These are phyloP conservation scores for Speleostelium caveatum DNA, from an alignment of 78 protist species.

Conservation along the genomic window DNA sequence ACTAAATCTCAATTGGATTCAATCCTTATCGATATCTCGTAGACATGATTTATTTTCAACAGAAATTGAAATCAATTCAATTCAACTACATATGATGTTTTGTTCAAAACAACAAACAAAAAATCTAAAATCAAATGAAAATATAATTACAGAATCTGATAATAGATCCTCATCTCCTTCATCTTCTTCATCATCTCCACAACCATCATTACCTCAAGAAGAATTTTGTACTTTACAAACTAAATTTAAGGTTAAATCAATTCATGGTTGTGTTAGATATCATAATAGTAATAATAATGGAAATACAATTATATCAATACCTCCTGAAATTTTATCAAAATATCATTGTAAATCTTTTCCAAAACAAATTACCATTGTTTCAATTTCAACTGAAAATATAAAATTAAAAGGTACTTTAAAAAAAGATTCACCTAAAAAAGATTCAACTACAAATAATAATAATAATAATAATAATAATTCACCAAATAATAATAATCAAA, in stretches of 20 bases:
- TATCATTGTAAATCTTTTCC: conserved; percentile 33
- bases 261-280: conserved; percentile 67
- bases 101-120: conserved; percentile 22
- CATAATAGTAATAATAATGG: not conserved
- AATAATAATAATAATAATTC: not conserved
- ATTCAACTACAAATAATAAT: not conserved
- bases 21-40: conserved; percentile 14
- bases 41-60: conserved; percentile 22
- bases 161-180: not conserved
- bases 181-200: not conserved
- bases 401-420: conserved; percentile 26
- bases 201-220: conserved; percentile 8
- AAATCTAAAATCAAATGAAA: not conserved
- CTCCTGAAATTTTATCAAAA: conserved; percentile 39
- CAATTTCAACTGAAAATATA: conserved; percentile 26
- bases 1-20: conserved; percentile 62
- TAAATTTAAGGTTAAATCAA: conserved; percentile 42
- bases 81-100: not conserved
- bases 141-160: no score
- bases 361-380: conserved; percentile 11
- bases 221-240: conserved; percentile 58
- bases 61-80: conserved; percentile 24
- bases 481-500: no score
- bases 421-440: not conserved
- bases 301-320: not conserved